Evolutionary conservation across 164 flowering plant species (phyloP).

Genomic region (Euptelea pleiosperma): DNA sequence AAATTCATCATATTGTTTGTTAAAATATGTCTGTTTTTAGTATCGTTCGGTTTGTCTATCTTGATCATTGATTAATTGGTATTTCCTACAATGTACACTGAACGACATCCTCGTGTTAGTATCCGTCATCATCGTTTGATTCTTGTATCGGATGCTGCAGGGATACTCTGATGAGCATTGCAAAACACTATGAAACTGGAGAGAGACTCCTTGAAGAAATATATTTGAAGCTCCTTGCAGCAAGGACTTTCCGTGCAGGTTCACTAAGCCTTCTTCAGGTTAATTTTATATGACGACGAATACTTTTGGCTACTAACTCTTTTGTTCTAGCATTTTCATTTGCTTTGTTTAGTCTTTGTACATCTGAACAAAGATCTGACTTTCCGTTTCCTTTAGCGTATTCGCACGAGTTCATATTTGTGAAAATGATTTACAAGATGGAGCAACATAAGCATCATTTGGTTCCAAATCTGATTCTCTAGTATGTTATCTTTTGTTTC

Average conservation of each 20-base stretch:
- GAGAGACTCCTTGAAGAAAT: slow-evolving; percentile 87
- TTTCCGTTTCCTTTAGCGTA: too few species aligned
- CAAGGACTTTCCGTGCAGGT: slow-evolving; percentile 94
- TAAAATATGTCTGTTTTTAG: too few species aligned
- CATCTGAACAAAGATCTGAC: too few species aligned
- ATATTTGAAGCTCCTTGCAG: slow-evolving; percentile 81
- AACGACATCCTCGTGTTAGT: background rate
- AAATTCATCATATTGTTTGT: too few species aligned
- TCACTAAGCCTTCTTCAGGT: slow-evolving; percentile 92
- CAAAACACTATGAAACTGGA: slow-evolving; percentile 95
- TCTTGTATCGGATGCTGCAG: slow-evolving; percentile 33
- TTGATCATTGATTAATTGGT: too few species aligned
- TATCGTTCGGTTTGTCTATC: too few species aligned
- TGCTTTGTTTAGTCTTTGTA: background rate
- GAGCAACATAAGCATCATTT: too few species aligned
- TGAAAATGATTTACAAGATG: too few species aligned
- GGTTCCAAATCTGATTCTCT: too few species aligned
- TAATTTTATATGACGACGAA: slow-evolving; percentile 8
- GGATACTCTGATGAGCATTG: slow-evolving; percentile 90
- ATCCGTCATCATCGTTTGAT: background rate
- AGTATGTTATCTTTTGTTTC: too few species aligned
- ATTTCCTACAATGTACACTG: background rate
- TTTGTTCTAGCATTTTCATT: background rate
- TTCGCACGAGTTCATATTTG: too few species aligned
- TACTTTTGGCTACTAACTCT: background rate